Evolutionary conservation across 2,329 filamentous ascomycete genomes (phyloP), one percentile per base, ranked within the genome.

Genomic region (Sclerotinia nivalis): DNA sequence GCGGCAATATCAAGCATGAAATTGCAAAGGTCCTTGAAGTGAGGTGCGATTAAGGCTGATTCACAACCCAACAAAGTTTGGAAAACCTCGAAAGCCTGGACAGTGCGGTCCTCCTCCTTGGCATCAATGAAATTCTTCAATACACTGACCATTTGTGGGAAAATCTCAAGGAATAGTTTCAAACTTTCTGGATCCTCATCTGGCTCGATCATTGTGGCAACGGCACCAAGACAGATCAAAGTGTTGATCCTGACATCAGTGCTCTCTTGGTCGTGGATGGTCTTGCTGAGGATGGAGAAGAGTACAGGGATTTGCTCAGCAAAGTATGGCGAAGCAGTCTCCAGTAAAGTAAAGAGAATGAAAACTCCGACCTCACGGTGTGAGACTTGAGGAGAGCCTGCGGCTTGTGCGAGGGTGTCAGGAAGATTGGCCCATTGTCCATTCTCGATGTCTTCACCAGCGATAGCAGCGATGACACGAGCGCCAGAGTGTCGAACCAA

Each of bases 41-140:
- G 94, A 69, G 88, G 85, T 74, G 90, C 91, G 66, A 98, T 84
- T 65, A 98, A 87, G 60, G 92, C 88, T 43, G 93, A 91, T 79
- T 97, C 95, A 80, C 93, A 97, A 73, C 91, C 92, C 68, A 99
- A 87, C 77, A 97, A 90, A 65, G 93, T 96, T 84, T 98, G 96
- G 87, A 98, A 97, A 74, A 97, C 93, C 80, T 98, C 96, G 76
- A 98, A 99, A 37, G 93, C 89, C 79, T 95, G 90, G 84, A 95
- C 93, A 75, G 92, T 90, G 79, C 91, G 91, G 79, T 97, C 94
- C 76, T 97, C 94, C 76, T 97, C 91, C 70, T 88, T 87, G 70
- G 87, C 86, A 76, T 93, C 87, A 70, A 98, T 91, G 37, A 92
- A 88, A 73, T 90, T 87, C 85, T 97, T 96, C 74, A 98, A 86